Evolutionary conservation across 2,329 filamentous ascomycete genomes (phyloP), one percentile per base, ranked within the genome.

Genomic region (Ilyonectria robusta): DNA sequence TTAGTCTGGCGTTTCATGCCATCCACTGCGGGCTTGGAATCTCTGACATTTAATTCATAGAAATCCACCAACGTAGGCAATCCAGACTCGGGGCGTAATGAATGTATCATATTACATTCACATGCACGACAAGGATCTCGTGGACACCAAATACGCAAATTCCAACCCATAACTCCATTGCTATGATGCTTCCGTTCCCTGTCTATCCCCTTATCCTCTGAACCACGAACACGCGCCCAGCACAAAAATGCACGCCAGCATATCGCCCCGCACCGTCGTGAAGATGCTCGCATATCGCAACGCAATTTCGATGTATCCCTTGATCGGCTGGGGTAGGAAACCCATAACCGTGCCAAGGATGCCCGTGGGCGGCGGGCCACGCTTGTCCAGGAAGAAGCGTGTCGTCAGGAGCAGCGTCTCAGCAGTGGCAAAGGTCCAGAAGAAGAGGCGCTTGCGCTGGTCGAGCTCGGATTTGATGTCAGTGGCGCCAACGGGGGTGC

Each of bases 401-500:
- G 88, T 90, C 1, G 89, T 92, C 70, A 95, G 88, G 69, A 95
- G 83, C 59, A 93, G 78, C 11, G 93, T 86, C 82, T 96, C 93
- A 35, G 89, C 91, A 0, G 93, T 94, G 6, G 92, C 91, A 77
- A 95, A 96, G n/a, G 93, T 86, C 84, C 91, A 94, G 80, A 95
- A 94, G 80, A 94, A 91, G 23, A 81, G 58, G 53, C 68, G 74
- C 70, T 77, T 79, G 48, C 76, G 78, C 55, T 72, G 77, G 65
- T 80, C 78, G 23, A 77, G 66, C 46, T 78, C 78, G 13, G 76
- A 76, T 56, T 78, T 77, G 15, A 71, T 70, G 51, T 76, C 78
- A 15, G 68, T 61, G 9, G 65, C 70, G 13, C 77, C 72, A 15
- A 57, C 51, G 13, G 72, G 72, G 15, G 70, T 69, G 29, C 50